These are phyloP conservation scores for Pugionium dolabratum DNA, from an alignment of 345 rosid species.

Conservation along the genomic window DNA sequence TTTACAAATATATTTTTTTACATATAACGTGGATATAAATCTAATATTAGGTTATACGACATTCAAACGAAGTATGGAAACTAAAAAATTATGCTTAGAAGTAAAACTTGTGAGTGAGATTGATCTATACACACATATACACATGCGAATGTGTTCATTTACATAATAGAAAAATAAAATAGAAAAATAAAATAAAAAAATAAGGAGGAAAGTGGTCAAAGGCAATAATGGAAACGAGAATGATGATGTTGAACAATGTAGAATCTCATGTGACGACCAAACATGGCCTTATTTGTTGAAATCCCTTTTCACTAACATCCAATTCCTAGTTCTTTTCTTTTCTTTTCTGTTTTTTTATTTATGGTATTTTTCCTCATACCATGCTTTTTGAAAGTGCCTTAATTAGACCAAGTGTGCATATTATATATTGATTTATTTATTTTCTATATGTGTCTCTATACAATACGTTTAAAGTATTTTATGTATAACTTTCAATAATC, in stretches of 20 bases:
- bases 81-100: no score
- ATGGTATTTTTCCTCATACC: conserved; percentile 25
- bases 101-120: neutral
- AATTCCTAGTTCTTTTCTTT: conserved; percentile 22
- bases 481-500: no score
- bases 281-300: conserved; percentile 36
- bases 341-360: neutral
- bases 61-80: no score
- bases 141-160: neutral
- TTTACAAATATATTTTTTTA: no score
- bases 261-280: conserved; percentile 68
- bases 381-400: conserved; percentile 46
- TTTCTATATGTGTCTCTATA: no score
- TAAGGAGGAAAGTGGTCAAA: conserved; percentile 73
- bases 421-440: no score
- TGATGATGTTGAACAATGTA: conserved; percentile 52
- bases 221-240: conserved; percentile 61
- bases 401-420: conserved; percentile 49
- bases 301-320: conserved; percentile 33
- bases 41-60: no score
- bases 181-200: conserved; percentile 29
- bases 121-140: neutral
- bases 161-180: neutral
- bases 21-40: no score
- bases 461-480: no score